Percentiles rank a stretch among this genome's conserved stretches.
Conservation (phyloP, 768 basidiomycete genomes). For the Podaxis sp. region DNA sequence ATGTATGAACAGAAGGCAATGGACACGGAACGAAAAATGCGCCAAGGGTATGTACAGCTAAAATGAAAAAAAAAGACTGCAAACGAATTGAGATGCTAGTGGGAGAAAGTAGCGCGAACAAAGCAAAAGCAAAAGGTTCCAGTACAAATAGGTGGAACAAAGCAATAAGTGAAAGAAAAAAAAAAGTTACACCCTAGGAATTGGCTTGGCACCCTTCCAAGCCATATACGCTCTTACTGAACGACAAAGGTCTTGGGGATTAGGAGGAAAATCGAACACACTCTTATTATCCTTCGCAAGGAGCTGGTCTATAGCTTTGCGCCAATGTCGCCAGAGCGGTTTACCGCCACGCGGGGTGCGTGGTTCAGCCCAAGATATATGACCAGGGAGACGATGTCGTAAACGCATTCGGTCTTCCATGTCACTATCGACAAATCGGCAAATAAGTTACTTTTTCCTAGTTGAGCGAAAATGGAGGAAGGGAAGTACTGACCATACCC, state of each 20-base stretch:
- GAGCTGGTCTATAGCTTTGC: slow-evolving; percentile 8
- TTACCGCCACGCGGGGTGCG: slow-evolving; percentile 17
- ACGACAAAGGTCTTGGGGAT: slow-evolving; percentile 33
- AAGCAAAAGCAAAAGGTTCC: background rate
- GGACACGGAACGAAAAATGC: background rate
- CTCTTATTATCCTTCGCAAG: slow-evolving; percentile 14
- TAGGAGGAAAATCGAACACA: slow-evolving; percentile 26
- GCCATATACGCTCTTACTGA: slow-evolving; percentile 54
- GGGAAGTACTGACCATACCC: slow-evolving; percentile 53
- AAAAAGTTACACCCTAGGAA: background rate
- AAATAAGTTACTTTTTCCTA: background rate
- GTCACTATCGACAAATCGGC: slow-evolving; percentile 41
- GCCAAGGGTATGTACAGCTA: background rate
- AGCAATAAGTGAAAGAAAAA: background rate
- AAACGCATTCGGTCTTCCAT: slow-evolving; percentile 72
- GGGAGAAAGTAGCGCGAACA: background rate
- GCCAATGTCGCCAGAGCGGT: slow-evolving; percentile 8
- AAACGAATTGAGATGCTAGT: background rate
- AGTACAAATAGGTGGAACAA: background rate
- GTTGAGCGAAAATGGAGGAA: background rate
- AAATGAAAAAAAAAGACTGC: background rate
- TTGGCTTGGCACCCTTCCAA: slow-evolving; percentile 29
- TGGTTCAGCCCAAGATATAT: slow-evolving; percentile 50
- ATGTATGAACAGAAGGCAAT: background rate
- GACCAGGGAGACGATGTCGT: slow-evolving; percentile 41